Evolutionary conservation across 352 stramenopile genomes (phyloP), one percentile per base, ranked within the genome.

Genomic region (Globisporangium ultimum): DNA sequence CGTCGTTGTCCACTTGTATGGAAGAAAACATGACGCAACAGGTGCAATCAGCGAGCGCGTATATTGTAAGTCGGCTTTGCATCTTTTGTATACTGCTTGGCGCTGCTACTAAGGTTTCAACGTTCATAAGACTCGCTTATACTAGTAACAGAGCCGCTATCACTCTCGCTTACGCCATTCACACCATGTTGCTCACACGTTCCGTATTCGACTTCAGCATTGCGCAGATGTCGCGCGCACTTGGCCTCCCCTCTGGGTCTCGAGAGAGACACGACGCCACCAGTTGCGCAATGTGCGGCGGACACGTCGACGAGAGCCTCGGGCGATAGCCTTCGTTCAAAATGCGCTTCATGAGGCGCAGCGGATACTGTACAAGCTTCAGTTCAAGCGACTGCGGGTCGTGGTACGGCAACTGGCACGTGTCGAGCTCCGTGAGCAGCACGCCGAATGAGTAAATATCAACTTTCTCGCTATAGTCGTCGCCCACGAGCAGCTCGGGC

Each of bases 371-470:
- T 20, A 77, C 68, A 43, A 88, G 65, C 53, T 67, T 63, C 41
- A 75, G 49, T 12, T 68, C 68, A 10, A 78, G 59, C 14, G 73
- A 82, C 53, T 66, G 58, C 15, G 64, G 41, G 60, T 91, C 76
- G 45, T 88, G 72, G 36, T 88, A 93, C 56, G 85, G 83, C 41
- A 91, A 57, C 20, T 70, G 63, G 53, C 80, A 87, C 50, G 83
- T 90, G 61, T 95, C 81, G 24, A 95, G 62, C 63, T 93, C 83
- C 4, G 64, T 76, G 6, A 91, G 60, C 36, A 95, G 56, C n/a
- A 95, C 67, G 14, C 83, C 81, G 38, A 78, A 85, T 49, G 83
- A 91, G 61, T 93, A 93, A 22, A 93, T 86, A 57, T 94, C 80
- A 3, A 80, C 77, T 48, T 81, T 88, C 54, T 95, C 80, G 14